phyloP scores from a whole-genome alignment of 208 protist species.

The Leishmania arabica region DNA sequence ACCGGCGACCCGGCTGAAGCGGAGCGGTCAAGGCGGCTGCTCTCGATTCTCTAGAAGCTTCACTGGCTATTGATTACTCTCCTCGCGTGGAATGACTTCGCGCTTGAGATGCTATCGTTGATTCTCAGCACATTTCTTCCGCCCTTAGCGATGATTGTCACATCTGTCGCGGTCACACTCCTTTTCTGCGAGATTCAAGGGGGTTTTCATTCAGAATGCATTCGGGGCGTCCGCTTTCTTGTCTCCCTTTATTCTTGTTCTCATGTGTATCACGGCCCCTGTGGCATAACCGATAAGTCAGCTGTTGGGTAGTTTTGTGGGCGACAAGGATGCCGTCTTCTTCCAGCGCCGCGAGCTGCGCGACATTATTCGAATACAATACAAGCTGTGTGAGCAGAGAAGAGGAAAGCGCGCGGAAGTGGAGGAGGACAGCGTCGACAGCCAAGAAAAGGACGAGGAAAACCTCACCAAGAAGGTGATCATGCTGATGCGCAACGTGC shows the following conservation, averaged over 20 bases:
- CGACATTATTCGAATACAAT: constrained; percentile 63
- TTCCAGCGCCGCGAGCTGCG: constrained; percentile 61
- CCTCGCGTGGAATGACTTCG: constrained; percentile 61
- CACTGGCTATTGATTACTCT: constrained; percentile 74
- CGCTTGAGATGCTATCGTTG: constrained; percentile 74
- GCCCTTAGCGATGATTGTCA: constrained; percentile 45
- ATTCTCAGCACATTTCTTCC: constrained; percentile 63
- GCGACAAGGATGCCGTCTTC: constrained; percentile 62
- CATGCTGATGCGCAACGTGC: constrained; percentile 69
- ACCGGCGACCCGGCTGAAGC: constrained; percentile 40
- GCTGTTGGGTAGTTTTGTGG: constrained; percentile 63
- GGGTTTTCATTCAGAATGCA: constrained; percentile 66
- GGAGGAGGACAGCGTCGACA: constrained; percentile 21
- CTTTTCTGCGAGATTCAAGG: constrained; percentile 81
- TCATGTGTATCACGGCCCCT: constrained; percentile 63
- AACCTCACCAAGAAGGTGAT: constrained; percentile 65
- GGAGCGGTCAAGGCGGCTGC: constrained; percentile 35
- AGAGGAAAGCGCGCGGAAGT: constrained; percentile 17
- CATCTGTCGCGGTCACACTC: constrained; percentile 60
- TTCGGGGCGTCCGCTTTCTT: constrained; percentile 56
- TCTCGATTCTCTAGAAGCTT: constrained; percentile 61
- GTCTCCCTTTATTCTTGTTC: constrained; percentile 44
- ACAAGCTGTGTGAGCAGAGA: constrained; percentile 40
- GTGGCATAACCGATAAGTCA: constrained; percentile 72
- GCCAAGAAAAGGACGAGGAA: constrained; percentile 40